Conservation (phyloP, 768 basidiomycete species). For the Phylloporus arenicola region DNA sequence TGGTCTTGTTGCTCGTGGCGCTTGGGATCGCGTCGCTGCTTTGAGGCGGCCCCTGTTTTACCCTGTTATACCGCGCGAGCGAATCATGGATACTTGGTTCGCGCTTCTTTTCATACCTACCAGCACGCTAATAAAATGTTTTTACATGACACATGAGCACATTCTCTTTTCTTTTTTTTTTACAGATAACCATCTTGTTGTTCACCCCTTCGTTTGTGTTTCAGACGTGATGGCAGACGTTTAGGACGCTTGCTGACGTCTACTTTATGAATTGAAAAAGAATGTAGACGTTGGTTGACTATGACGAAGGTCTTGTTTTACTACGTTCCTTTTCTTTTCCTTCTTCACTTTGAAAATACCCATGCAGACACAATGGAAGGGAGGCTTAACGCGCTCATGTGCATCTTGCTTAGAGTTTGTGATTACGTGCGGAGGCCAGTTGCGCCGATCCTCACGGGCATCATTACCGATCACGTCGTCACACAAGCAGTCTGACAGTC, state of each 20-base stretch:
- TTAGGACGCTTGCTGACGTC: not conserved
- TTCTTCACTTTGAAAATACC: not conserved
- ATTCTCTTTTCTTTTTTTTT: not conserved
- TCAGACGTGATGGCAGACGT: not conserved
- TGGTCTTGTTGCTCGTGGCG: conserved; percentile 12
- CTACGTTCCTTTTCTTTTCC: not conserved
- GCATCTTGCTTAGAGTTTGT: too few relatives aligned
- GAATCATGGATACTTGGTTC: not conserved
- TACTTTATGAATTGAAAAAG: not conserved
- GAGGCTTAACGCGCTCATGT: not conserved
- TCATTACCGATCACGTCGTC: too few relatives aligned
- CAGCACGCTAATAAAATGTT: not conserved
- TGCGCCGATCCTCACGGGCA: too few relatives aligned
- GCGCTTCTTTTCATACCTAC: not conserved
- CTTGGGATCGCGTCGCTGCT: conserved; percentile 25
- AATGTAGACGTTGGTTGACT: not conserved
- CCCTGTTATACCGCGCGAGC: not conserved
- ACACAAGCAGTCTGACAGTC: too few relatives aligned
- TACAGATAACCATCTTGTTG: not conserved
- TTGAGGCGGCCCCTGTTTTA: conserved; percentile 5
- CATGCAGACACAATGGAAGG: not conserved
- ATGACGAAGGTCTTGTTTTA: not conserved
- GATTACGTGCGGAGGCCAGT: too few relatives aligned
- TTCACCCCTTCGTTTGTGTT: not conserved
- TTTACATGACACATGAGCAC: not conserved